Conservation (phyloP, 2,329 filamentous ascomycete species). For the Fusarium luffae region DNA sequence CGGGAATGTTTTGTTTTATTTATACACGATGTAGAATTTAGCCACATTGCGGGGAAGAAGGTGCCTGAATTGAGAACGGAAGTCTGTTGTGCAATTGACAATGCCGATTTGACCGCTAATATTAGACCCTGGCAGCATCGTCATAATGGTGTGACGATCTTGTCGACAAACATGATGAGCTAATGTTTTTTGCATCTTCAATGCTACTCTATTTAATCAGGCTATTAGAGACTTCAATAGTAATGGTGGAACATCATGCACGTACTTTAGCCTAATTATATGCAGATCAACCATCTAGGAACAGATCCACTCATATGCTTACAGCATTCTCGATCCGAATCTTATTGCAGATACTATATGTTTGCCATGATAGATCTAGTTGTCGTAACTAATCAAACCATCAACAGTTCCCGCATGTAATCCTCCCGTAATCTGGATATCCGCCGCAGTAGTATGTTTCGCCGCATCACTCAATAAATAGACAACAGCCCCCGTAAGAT, state of each 20-base stretch:
- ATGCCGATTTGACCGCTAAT: constrained; percentile 22
- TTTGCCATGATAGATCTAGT: neutral
- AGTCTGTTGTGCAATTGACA: neutral
- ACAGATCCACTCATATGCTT: neutral
- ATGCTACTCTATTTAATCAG: constrained; percentile 2
- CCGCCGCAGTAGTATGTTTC: constrained; percentile 55
- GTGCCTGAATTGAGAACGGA: neutral
- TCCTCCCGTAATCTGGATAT: constrained; percentile 59
- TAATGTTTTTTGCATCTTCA: neutral
- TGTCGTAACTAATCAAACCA: constrained; percentile 51
- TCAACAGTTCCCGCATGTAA: constrained; percentile 54
- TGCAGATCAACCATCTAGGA: neutral
- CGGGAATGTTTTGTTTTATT: neutral
- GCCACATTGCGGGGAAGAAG: constrained; percentile 11
- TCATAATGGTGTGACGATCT: constrained; percentile 13
- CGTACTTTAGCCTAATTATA: constrained; percentile 13
- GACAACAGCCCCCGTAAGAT: constrained; percentile 55
- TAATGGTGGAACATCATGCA: neutral
- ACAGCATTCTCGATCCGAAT: neutral
- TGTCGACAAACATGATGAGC: neutral
- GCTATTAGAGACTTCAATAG: neutral
- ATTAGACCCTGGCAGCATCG: neutral
- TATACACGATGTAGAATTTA: neutral
- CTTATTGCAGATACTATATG: neutral
- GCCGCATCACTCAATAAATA: constrained; percentile 59